Evolutionary conservation across 306 rosid genomes (phyloP).

Genomic region (Canavalia ensiformis): DNA sequence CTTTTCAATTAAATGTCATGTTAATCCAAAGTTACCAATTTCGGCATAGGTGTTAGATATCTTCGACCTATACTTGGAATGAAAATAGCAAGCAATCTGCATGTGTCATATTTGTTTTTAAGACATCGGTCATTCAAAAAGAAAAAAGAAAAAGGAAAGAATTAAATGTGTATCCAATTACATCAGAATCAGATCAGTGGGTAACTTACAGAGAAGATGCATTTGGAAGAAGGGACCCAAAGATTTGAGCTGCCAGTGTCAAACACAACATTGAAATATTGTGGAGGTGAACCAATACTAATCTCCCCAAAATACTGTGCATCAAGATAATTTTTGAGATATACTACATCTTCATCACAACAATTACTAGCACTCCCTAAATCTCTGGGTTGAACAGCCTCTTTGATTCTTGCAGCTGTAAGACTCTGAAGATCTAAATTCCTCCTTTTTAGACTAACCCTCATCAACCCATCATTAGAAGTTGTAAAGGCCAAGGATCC

Average conservation of each 20-base stretch:
- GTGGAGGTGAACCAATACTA: slow-evolving; percentile 79
- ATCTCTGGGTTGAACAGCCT: neutral
- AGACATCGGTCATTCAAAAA: slow-evolving; percentile 17
- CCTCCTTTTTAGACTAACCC: slow-evolving; percentile 53
- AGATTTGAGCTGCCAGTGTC: slow-evolving; percentile 85
- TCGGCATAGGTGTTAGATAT: slow-evolving; percentile 56
- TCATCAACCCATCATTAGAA: slow-evolving; percentile 52
- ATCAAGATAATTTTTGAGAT: slow-evolving; percentile 75
- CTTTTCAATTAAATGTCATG: neutral
- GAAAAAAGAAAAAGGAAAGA: neutral
- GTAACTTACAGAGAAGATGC: slow-evolving; percentile 72
- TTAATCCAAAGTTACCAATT: slow-evolving; percentile 52
- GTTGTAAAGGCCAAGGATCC: slow-evolving; percentile 56
- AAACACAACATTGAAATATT: slow-evolving; percentile 70
- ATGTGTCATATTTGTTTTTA: slow-evolving; percentile 20
- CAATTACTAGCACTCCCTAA: slow-evolving; percentile 13
- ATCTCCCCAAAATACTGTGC: slow-evolving; percentile 81
- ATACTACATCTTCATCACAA: slow-evolving; percentile 43
- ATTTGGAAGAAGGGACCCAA: slow-evolving; percentile 86
- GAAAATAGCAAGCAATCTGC: slow-evolving; percentile 68
- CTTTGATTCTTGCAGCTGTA: slow-evolving; percentile 52
- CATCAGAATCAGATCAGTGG: slow-evolving; percentile 13
- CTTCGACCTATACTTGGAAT: slow-evolving; percentile 56
- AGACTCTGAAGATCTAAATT: slow-evolving; percentile 47
- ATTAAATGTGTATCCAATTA: neutral